Conservation (phyloP, 1,139 yeast species). For the Hemisphaericaspora xylofermentans region DNA sequence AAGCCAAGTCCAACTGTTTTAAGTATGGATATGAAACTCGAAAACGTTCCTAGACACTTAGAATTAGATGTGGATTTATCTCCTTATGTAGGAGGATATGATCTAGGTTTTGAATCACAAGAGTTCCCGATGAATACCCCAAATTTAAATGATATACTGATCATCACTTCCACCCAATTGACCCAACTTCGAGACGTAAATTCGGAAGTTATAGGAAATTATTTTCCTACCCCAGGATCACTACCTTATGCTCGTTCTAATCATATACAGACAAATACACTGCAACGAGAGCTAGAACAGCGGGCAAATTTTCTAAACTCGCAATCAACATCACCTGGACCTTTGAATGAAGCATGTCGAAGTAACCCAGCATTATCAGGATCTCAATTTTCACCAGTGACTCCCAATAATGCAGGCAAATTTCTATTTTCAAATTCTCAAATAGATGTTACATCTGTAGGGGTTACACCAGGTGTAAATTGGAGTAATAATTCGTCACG, state of each 20-base stretch:
- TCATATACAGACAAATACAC: slow-evolving; percentile 7
- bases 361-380: background rate
- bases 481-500: slow-evolving; percentile 6
- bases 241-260: slow-evolving; percentile 10
- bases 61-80: background rate
- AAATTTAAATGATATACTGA: background rate
- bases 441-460: background rate
- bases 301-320: slow-evolving; percentile 9
- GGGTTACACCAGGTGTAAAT: slow-evolving; percentile 7
- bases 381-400: slow-evolving; percentile 11
- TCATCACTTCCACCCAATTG: background rate
- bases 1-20: no score
- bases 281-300: slow-evolving; percentile 1
- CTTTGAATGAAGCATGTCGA: background rate
- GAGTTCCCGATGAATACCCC: background rate
- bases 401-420: slow-evolving; percentile 8
- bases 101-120: background rate
- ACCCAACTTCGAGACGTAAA: background rate
- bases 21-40: background rate
- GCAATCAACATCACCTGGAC: slow-evolving; percentile 6
- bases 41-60: background rate
- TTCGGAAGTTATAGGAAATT: background rate
- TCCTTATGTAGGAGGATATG: background rate
- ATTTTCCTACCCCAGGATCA: slow-evolving; percentile 11
- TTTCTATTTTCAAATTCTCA: background rate